Base-by-base conservation (phyloP, 176 grass and related monocot species). In the Triticum urartu region DNA sequence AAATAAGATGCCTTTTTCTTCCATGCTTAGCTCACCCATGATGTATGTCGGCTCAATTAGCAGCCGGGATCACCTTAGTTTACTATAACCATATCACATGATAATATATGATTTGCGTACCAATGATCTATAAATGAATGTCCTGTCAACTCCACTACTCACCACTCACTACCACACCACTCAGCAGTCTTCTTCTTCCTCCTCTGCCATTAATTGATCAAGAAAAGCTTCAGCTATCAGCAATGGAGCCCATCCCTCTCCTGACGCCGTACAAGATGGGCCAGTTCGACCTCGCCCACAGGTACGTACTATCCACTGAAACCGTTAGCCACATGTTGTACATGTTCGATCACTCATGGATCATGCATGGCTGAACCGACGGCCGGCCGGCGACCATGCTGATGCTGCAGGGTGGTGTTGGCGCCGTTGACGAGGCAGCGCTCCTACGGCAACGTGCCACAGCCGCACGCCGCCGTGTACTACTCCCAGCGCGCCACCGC, bases 381-480 rank as follows among this genome's bases (percentile, higher is more conserved):
- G 50, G 50, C 15, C 15, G 48, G 50, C 5, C 4, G 48, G 5
- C 14, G 50, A 7, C 52, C 52, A 1, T 20, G 17, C 0, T 58
- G 0, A 58, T 58, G 18, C 4, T 58, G 54, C 59, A 62, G 59
- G 59, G 59, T 62, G 3, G 59, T 62, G 8, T 1, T 62, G 59
- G 21, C 59, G 21, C 59, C 59, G n/a, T 1, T 62, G 21, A 62
- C 59, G 3, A 62, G 59, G n/a, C 59, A 62, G 59, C 59, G 59
- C 21, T 62, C 59, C 59, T 24, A n/a, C 9, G 59, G 59, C n/a
- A 62, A 91, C 42, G 77, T 94, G 26, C 80, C 89, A 8, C 87
- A 91, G 84, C 84, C 87, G 11, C 87, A 89, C 64, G 89, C 84
- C 43, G 77, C 58, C 30, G 39, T 89, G 7, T 91, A 94, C 84